Evolutionary conservation across 2,329 filamentous ascomycete genomes (phyloP).

Genomic region (Didymella arachidicola): DNA sequence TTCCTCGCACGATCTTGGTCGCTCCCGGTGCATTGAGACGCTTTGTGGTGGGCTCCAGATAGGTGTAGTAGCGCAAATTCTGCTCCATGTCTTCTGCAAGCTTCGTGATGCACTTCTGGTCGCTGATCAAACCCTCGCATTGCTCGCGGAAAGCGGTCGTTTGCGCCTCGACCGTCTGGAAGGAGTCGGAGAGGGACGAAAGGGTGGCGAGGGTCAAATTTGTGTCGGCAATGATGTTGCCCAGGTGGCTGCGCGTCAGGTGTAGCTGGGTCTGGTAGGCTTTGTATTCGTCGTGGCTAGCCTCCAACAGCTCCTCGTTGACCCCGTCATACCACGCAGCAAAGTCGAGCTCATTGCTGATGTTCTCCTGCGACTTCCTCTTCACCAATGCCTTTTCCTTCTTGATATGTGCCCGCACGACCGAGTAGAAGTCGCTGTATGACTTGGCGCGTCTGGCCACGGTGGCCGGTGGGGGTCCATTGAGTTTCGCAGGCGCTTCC

Average conservation of each 20-base stretch:
- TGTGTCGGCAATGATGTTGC: conserved; percentile 78
- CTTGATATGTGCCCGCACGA: conserved; percentile 64
- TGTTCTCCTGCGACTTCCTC: conserved; percentile 50
- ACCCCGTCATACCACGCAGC: conserved; percentile 65
- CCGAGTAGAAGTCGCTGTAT: conserved; percentile 78
- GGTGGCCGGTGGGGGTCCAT: conserved; percentile 71
- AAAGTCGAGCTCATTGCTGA: conserved; percentile 68
- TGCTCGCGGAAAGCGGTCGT: conserved; percentile 93
- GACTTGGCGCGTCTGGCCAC: conserved; percentile 74
- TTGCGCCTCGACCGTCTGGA: conserved; percentile 85
- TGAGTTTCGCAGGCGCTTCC: conserved; percentile 59
- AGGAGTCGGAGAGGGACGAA: conserved; percentile 81
- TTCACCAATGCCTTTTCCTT: conserved; percentile 57
- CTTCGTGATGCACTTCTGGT: conserved; percentile 79
- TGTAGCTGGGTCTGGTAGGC: conserved; percentile 82
- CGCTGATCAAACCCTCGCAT: conserved; percentile 84
- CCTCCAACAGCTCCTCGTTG: conserved; percentile 74
- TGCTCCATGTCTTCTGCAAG: conserved; percentile 86
- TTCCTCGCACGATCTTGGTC: conserved; percentile 81
- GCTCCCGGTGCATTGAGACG: conserved; percentile 92
- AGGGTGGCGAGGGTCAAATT: conserved; percentile 78
- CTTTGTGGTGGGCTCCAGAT: conserved; percentile 88
- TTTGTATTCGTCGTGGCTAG: conserved; percentile 86
- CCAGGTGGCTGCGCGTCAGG: conserved; percentile 82
- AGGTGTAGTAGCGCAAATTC: conserved; percentile 93